Evolutionary conservation across 2,329 filamentous ascomycete species (phyloP).

Genomic region (Botrytis aclada): DNA sequence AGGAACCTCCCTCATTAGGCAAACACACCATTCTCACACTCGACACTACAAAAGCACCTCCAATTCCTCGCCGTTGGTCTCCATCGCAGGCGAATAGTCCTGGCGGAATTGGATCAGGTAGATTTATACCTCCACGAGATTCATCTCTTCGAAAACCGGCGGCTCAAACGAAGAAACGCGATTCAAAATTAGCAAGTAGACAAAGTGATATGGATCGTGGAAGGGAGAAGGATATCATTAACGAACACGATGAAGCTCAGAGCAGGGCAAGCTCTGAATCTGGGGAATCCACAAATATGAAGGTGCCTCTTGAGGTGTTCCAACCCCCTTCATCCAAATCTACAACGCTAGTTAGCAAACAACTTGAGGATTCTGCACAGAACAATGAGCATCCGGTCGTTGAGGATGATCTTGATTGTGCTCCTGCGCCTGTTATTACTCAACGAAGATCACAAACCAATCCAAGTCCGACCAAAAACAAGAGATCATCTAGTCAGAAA

Average conservation of each 20-base stretch:
- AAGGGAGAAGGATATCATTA: constrained; percentile 27
- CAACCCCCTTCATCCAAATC: constrained; percentile 36
- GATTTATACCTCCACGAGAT: constrained; percentile 62
- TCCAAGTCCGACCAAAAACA: constrained; percentile 41
- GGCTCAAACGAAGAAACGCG: constrained; percentile 50
- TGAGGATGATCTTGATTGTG: constrained; percentile 54
- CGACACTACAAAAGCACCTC: constrained; percentile 2
- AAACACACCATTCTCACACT: constrained; percentile 1
- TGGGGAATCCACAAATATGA: constrained; percentile 35
- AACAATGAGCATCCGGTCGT: constrained; percentile 22
- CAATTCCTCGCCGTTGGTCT: constrained; percentile 5
- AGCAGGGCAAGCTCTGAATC: constrained; percentile 30
- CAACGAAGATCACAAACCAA: constrained; percentile 49
- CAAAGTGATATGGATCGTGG: constrained; percentile 44
- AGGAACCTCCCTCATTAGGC: constrained; percentile 43
- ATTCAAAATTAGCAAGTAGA: constrained; percentile 49
- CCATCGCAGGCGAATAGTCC: constrained; percentile 22
- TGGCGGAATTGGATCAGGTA: constrained; percentile 37
- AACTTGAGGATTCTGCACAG: constrained; percentile 27
- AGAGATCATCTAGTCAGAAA: constrained; percentile 32
- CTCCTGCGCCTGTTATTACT: constrained; percentile 66
- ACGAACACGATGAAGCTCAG: constrained; percentile 25
- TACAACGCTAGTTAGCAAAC: constrained; percentile 28
- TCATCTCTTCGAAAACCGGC: constrained; percentile 63
- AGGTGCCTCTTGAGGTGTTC: constrained; percentile 32